Evolutionary conservation across 257 asterid species (phyloP).

Genomic region (Scutellaria galericulata): DNA sequence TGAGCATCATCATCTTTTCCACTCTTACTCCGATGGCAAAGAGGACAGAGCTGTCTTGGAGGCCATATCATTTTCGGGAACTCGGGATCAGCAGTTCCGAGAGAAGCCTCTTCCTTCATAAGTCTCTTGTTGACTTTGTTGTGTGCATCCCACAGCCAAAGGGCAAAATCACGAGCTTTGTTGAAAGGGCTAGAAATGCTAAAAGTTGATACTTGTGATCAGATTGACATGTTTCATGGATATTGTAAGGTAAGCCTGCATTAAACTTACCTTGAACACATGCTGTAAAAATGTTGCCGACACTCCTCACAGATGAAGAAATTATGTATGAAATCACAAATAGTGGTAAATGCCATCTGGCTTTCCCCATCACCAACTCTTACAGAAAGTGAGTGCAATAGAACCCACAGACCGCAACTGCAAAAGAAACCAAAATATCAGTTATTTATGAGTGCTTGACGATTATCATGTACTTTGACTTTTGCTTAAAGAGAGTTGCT

Average conservation of each 20-base stretch:
- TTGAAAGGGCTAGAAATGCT: conserved; percentile 78
- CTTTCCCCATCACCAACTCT: conserved; percentile 86
- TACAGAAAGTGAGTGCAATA: conserved; percentile 88
- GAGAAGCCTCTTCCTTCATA: conserved; percentile 72
- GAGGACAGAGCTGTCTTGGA: conserved; percentile 72
- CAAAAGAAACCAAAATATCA: conserved; percentile 35
- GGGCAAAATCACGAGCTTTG: conserved; percentile 66
- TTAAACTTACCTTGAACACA: conserved; percentile 78
- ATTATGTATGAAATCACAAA: conserved; percentile 74
- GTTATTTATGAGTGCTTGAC: conserved; percentile 22
- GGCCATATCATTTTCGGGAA: conserved; percentile 89
- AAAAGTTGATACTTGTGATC: conserved; percentile 33
- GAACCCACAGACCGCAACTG: conserved; percentile 98
- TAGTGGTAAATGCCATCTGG: conserved; percentile 70
- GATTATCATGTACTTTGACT: conserved; percentile 26
- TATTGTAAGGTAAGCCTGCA: conserved; percentile 18
- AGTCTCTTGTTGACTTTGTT: conserved; percentile 83
- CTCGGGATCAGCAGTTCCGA: conserved; percentile 72
- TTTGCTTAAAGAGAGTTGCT: not conserved
- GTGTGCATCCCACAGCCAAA: conserved; percentile 95
- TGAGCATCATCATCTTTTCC: conserved; percentile 29
- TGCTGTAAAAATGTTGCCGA: conserved; percentile 77
- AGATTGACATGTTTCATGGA: conserved; percentile 11
- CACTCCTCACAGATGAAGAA: conserved; percentile 95
- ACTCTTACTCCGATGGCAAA: conserved; percentile 56